Evolutionary conservation across 2,329 filamentous ascomycete species (phyloP).

Genomic region (Fusarium xyrophilum): DNA sequence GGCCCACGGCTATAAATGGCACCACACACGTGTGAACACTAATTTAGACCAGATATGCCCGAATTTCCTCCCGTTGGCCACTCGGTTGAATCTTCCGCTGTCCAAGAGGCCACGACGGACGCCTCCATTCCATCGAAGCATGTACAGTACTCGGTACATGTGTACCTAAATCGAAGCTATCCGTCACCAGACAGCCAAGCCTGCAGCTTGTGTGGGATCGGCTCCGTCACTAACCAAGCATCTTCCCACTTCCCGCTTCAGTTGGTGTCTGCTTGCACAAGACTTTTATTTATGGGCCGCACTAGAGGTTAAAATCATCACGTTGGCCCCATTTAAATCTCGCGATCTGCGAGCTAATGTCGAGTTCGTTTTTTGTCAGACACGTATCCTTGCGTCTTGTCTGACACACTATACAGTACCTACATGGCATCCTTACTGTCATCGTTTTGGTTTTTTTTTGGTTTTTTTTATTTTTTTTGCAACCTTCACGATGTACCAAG

Average conservation of each 20-base stretch:
- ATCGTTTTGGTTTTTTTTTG: neutral
- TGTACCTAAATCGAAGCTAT: neutral
- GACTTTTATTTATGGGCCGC: conserved; percentile 9
- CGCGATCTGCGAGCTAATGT: neutral
- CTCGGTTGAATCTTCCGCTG: conserved; percentile 26
- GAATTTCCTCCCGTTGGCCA: conserved; percentile 18
- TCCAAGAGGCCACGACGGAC: conserved; percentile 1
- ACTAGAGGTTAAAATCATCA: neutral
- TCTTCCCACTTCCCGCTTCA: conserved; percentile 28
- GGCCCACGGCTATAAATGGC: neutral
- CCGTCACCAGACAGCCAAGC: conserved; percentile 22
- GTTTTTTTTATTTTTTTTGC: neutral
- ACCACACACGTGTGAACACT: neutral
- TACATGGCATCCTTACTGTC: neutral
- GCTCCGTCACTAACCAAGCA: conserved; percentile 13
- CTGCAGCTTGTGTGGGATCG: conserved; percentile 16
- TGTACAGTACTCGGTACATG: neutral
- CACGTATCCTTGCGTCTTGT: conserved; percentile 28
- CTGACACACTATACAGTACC: neutral
- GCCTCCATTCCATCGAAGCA: conserved; percentile 31
- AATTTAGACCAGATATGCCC: neutral
- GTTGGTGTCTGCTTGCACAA: conserved; percentile 17
- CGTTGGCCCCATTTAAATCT: conserved; percentile 5
- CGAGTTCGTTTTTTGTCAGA: neutral
- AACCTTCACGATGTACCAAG: neutral